These are phyloP conservation scores for Backusella tarrabulga DNA, from an alignment of 192 early-diverging fungal genomes.

Conservation along the genomic window DNA sequence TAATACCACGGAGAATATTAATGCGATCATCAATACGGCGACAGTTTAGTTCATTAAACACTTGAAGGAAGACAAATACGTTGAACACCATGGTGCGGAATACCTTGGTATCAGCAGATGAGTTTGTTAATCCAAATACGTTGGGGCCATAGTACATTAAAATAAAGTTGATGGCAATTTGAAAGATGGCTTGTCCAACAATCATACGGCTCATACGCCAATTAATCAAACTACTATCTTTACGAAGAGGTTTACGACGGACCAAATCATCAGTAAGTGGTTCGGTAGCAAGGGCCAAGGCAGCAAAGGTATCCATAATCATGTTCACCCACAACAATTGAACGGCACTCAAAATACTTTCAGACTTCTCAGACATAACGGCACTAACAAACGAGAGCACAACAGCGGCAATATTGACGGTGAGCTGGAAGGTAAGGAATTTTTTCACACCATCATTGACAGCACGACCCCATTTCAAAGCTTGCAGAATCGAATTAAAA, in stretches of 20 bases:
- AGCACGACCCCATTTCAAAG: slow-evolving; percentile 78
- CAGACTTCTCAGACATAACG: slow-evolving; percentile 62
- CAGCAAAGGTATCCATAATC: slow-evolving; percentile 95
- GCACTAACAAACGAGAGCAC: slow-evolving; percentile 68
- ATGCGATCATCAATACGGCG: slow-evolving; percentile 71
- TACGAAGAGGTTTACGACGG: slow-evolving; percentile 71
- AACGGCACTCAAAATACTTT: slow-evolving; percentile 82
- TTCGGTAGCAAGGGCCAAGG: slow-evolving; percentile 89
- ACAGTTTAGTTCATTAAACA: slow-evolving; percentile 96
- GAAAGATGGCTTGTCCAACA: slow-evolving; percentile 86
- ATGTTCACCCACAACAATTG: slow-evolving; percentile 96
- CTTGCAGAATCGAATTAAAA: slow-evolving; percentile 79
- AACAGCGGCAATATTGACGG: slow-evolving; percentile 81
- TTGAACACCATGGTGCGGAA: slow-evolving; percentile 89
- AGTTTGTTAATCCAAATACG: slow-evolving; percentile 56
- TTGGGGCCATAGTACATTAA: slow-evolving; percentile 54
- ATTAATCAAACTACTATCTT: slow-evolving; percentile 77
- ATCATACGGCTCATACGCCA: slow-evolving; percentile 94
- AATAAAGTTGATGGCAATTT: slow-evolving; percentile 73
- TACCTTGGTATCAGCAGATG: slow-evolving; percentile 35
- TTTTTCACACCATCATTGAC: slow-evolving; percentile 84
- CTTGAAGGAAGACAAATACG: slow-evolving; percentile 90
- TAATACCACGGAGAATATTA: slow-evolving; percentile 86
- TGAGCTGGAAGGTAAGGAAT: slow-evolving; percentile 85
- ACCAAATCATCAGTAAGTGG: slow-evolving; percentile 86